A percentile compares a stretch with the other conserved stretches of the same genome.
Conservation (phyloP, 495 filamentous ascomycete species). For the Xylaria acuta region DNA sequence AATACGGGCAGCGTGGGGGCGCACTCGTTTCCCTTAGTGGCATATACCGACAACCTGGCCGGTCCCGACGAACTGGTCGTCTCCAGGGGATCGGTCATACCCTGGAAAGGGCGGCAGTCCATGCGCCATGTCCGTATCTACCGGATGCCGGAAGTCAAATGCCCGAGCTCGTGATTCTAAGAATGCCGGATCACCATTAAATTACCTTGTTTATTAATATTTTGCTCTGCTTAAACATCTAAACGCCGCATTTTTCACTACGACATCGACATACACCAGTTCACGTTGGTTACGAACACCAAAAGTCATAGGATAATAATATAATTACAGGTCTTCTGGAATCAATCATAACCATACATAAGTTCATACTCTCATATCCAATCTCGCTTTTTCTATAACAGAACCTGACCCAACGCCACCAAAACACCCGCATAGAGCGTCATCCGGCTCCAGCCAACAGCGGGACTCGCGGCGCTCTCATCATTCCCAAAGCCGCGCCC, state of each 20-base stretch:
- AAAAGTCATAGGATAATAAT: neutral
- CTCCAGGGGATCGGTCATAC: neutral
- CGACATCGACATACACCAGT: too few relatives aligned
- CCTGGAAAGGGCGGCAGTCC: neutral
- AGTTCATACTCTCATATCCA: neutral
- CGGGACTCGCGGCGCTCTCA: neutral
- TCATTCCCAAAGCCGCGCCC: conserved; percentile 58
- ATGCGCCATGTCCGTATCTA: neutral
- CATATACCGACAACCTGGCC: too few relatives aligned
- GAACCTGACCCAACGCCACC: neutral
- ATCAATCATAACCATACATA: neutral
- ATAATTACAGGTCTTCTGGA: neutral
- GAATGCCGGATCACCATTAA: neutral
- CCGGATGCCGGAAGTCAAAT: neutral
- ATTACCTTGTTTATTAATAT: neutral
- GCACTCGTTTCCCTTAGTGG: too few relatives aligned
- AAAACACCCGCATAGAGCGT: conserved; percentile 9
- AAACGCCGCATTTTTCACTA: too few relatives aligned
- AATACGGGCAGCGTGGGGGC: too few relatives aligned
- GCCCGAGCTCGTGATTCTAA: neutral
- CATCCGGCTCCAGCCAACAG: conserved; percentile 28
- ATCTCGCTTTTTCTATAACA: neutral
- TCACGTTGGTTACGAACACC: too few relatives aligned
- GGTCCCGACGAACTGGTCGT: neutral
- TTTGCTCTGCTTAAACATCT: too few relatives aligned